Base-by-base conservation (phyloP, 1,139 yeast species). In the Casaregolazyma suthepensis region DNA sequence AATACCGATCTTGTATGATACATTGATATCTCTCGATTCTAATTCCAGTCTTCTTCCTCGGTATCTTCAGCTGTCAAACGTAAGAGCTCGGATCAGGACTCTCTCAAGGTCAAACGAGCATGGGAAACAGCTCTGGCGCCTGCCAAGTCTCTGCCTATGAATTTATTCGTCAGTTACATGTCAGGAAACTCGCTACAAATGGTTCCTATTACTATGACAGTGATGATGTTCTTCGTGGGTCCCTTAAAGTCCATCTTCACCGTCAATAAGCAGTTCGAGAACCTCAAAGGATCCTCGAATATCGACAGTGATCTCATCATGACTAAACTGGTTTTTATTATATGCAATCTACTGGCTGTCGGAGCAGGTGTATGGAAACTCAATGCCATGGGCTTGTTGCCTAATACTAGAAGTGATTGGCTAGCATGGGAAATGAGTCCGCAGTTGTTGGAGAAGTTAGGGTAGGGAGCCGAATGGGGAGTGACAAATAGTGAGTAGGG, bases 381-480 rank as follows among this genome's bases (percentile, higher is more conserved):
- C 59, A 83, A 87, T 62, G 75, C 78, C 29, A 89, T 93, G 97
- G 98, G 98, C 0, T 75, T 93, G 59, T 81, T 93, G 57, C 99
- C 99, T 22, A 88, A 86, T 62, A 83, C 83, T 43, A 79, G 79
- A 50, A 85, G 96, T 57, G 99, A 93, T 65, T 93, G 98, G 98
- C 73, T 93, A 35, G 83, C 91, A 2, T 91, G 96, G 90, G 94
- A 88, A 65, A 63, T 66, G 1, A 71, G 74, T n/a, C 67, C 78
- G n/a, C 54, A 53, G 4, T 42, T 48, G 22, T 12, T 26, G 12
- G 55, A 49, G 29, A 29, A 12, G 12, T 47, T 23, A 22, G 13
- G 19, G n/a, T 20, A 31, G 43, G 31, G 10, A 26, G 31, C 31
- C 6, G 31, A 12, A 26, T 26, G n/a, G n/a, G n/a, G n/a, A n/a